Base-by-base conservation (phyloP, 768 basidiomycete species). In the Chalciporus sphaerocephalus region DNA sequence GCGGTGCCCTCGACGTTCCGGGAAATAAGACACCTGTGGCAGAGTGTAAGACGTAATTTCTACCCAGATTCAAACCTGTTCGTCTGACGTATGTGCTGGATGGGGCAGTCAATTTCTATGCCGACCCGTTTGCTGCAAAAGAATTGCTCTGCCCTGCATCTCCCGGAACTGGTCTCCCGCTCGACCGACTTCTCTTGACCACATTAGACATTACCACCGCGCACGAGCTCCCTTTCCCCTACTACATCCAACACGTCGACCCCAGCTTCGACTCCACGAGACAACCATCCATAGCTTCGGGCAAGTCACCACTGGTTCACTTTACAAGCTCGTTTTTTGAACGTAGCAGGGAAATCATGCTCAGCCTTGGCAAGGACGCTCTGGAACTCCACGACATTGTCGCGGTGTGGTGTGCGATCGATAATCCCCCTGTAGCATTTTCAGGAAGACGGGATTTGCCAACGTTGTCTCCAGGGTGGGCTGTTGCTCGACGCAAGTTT, bases 381-480 rank as follows among this genome's bases (percentile, higher is more conserved):
- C 78, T 96, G 79, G 88, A 93, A 67, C 74, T 94, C 44, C 93
- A 97, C 57, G 93, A 97, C 55, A 86, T 92, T 36, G 82, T 83
- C 10, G 87, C 90, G 2, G 76, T 95, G 13, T 95, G 91, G 89
- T 92, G 84, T 62, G 87, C 90, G 2, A 79, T 90, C 13, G 74
- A 75, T 46, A 81, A 85, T 47, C 83, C 85, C 15, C 83, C 80
- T 6, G 64, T 68, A 34, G 20, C n/a, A 4, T 50, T 55, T 16
- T 69, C 64, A 27, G 44, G 56, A 38, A 57, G 46, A 44, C 35
- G 55, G 40, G 48, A 47, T 12, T 37, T 56, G 42, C 64, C 53
- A 37, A 48, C 23, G 44, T 72, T 61, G 60, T 69, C 46, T 32
- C 56, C 59, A 3, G 82, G 83, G 15, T 95, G 92, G 90, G 59